Percentiles rank a stretch among this genome's conserved stretches.
These are phyloP conservation scores for Microthlaspi erraticum DNA, from an alignment of 345 rosid genomes.

Conservation along the genomic window DNA sequence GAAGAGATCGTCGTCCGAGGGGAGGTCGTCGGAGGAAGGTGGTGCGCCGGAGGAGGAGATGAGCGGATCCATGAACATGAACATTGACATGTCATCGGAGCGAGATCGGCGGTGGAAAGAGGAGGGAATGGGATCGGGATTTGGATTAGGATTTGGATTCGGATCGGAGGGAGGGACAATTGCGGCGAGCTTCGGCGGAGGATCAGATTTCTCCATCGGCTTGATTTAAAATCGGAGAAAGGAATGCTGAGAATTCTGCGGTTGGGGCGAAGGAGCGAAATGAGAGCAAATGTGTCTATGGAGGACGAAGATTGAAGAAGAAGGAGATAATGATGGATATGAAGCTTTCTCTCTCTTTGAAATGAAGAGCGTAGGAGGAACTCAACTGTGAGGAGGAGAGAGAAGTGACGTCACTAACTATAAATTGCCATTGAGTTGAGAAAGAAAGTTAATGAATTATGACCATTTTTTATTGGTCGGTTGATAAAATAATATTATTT, in stretches of 20 bases:
- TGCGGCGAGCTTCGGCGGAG: background rate
- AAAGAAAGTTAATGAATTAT: background rate
- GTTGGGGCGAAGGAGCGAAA: background rate
- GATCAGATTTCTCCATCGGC: constrained; percentile 36
- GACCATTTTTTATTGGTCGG: constrained; percentile 2
- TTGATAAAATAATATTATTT: background rate
- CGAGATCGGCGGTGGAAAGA: constrained; percentile 66
- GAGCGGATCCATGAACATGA: constrained; percentile 60
- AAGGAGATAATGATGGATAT: constrained; percentile 21
- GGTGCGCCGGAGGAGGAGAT: constrained; percentile 41
- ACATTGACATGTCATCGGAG: constrained; percentile 58
- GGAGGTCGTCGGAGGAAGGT: constrained; percentile 56
- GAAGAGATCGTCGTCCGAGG: constrained; percentile 68
- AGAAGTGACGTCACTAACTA: constrained; percentile 41
- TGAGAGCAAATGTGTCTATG: constrained; percentile 28
- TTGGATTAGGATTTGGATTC: constrained; percentile 17
- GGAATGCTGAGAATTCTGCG: constrained; percentile 9
- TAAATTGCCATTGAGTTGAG: constrained; percentile 3
- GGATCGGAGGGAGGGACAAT: constrained; percentile 21
- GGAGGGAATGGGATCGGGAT: constrained; percentile 3
- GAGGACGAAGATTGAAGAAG: background rate
- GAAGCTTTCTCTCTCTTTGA: constrained; percentile 34
- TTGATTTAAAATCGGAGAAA: constrained; percentile 7
- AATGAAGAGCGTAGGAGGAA: constrained; percentile 2
- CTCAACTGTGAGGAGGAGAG: constrained; percentile 36